A percentile compares a stretch with the other conserved stretches of the same genome.
Conservation (phyloP, 2,329 filamentous ascomycete species). For the Alternaria conjuncta region DNA sequence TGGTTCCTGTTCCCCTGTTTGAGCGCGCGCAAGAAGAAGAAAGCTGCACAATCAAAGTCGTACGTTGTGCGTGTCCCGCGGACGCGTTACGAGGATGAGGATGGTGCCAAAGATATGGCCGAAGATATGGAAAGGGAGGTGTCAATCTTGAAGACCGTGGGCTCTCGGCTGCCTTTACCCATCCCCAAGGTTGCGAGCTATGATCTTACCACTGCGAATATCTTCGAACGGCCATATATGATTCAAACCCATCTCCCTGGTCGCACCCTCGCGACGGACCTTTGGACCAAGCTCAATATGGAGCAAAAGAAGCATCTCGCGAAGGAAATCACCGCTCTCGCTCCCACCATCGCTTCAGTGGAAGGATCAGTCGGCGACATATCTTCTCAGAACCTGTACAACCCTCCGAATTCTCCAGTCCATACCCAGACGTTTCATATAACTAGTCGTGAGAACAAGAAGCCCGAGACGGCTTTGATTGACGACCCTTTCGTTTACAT, state of each 20-base stretch:
- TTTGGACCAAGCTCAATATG: rapidly evolving
- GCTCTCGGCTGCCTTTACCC: neutral
- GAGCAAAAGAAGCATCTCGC: neutral
- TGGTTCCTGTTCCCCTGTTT: neutral
- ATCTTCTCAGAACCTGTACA: neutral
- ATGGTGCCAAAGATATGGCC: neutral
- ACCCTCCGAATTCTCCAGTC: neutral
- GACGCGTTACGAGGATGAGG: neutral
- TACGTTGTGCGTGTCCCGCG: slow-evolving; percentile 21
- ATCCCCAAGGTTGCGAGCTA: slow-evolving; percentile 7
- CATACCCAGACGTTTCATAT: too few relatives aligned
- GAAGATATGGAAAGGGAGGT: slow-evolving; percentile 1
- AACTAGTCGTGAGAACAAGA: too few relatives aligned
- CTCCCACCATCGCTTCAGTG: neutral
- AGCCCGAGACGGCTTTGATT: too few relatives aligned
- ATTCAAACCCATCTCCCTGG: neutral
- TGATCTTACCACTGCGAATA: neutral
- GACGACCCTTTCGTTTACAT: neutral
- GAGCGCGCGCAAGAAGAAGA: neutral
- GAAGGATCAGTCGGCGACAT: neutral
- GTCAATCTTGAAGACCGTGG: neutral
- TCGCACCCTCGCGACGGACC: rapidly evolving
- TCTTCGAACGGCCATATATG: neutral
- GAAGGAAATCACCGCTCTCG: neutral
- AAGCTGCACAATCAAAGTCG: neutral